phyloP scores from a whole-genome alignment of 2,329 filamentous ascomycete genomes.

The Aspergillus awamori region DNA sequence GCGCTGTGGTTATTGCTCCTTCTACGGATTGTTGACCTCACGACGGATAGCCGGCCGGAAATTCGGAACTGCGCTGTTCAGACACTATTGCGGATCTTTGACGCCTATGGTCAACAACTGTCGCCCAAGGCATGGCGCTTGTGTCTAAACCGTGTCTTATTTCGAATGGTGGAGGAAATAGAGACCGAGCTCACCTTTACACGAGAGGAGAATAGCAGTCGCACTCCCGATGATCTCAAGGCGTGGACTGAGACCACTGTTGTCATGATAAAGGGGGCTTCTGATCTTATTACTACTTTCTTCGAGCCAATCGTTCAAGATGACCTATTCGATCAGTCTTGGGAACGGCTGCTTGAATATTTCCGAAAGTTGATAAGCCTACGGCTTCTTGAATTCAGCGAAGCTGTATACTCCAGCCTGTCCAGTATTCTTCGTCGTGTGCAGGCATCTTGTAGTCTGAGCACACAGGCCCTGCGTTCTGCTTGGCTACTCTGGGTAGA shows the following conservation, averaged over 20 bases:
- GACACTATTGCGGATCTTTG: conserved; percentile 86
- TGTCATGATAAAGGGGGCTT: conserved; percentile 72
- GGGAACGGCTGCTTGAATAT: conserved; percentile 72
- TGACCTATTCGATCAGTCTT: conserved; percentile 69
- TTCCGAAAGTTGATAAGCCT: conserved; percentile 68
- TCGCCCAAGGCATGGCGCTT: conserved; percentile 79
- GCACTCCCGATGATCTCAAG: conserved; percentile 37
- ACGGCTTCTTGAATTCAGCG: conserved; percentile 69
- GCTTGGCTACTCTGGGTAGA: conserved; percentile 73
- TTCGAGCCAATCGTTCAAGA: conserved; percentile 71
- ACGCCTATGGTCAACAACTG: conserved; percentile 82
- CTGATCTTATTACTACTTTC: conserved; percentile 73
- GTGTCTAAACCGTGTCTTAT: conserved; percentile 78
- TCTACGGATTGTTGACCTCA: conserved; percentile 42
- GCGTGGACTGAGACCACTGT: conserved; percentile 77
- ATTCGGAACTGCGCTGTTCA: conserved; percentile 71
- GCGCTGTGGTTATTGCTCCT: conserved; percentile 41
- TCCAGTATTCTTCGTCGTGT: conserved; percentile 60
- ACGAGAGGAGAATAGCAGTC: conserved; percentile 19
- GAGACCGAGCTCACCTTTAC: conserved; percentile 50
- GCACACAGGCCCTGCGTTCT: conserved; percentile 56
- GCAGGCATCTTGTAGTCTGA: conserved; percentile 47
- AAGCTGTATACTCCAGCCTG: conserved; percentile 69
- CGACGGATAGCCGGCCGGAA: conserved; percentile 44
- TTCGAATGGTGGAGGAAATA: conserved; percentile 74